Evolutionary conservation across 2,329 filamentous ascomycete species (phyloP).

Genomic region (Orbilia ellipsospora): DNA sequence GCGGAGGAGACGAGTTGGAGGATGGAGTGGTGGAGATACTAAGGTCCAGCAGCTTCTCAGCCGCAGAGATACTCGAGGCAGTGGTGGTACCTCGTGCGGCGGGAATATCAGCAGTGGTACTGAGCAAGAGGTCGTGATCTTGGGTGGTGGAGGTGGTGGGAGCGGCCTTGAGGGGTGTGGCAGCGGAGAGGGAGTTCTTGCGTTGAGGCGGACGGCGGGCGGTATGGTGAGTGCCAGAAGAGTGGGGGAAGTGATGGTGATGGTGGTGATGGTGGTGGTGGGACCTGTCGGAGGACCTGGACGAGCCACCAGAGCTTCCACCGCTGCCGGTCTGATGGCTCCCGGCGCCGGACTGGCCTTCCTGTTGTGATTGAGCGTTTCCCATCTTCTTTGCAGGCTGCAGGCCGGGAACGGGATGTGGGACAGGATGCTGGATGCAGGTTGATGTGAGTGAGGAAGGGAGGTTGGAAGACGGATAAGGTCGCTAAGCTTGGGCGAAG

Average conservation of each 20-base stretch:
- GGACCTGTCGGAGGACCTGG: constrained; percentile 29
- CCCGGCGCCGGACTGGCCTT: constrained; percentile 24
- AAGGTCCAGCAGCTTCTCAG: constrained; percentile 50
- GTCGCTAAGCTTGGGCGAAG: no score
- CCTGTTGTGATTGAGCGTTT: constrained; percentile 53
- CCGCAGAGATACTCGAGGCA: constrained; percentile 35
- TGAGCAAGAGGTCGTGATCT: constrained; percentile 48
- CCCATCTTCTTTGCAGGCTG: constrained; percentile 28
- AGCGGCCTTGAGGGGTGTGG: constrained; percentile 50
- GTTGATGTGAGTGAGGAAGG: background rate
- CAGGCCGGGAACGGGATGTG: constrained; percentile 1
- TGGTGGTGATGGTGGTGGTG: constrained; percentile 40
- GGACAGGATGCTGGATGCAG: background rate
- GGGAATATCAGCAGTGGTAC: constrained; percentile 13
- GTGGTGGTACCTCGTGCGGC: constrained; percentile 29
- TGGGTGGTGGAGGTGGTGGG: constrained; percentile 52
- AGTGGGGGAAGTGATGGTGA: constrained; percentile 11
- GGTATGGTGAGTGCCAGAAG: constrained; percentile 30
- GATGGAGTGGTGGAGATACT: constrained; percentile 49
- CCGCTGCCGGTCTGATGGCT: constrained; percentile 1
- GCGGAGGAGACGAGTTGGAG: constrained; percentile 35
- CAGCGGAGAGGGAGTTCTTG: constrained; percentile 51
- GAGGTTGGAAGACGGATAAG: constrained; percentile 10
- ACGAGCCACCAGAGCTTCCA: constrained; percentile 23
- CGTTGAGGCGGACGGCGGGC: constrained; percentile 44